A percentile compares a stretch with the other conserved stretches of the same genome.
phyloP scores from a whole-genome alignment of 495 filamentous ascomycete species.

The Lepraria neglecta region DNA sequence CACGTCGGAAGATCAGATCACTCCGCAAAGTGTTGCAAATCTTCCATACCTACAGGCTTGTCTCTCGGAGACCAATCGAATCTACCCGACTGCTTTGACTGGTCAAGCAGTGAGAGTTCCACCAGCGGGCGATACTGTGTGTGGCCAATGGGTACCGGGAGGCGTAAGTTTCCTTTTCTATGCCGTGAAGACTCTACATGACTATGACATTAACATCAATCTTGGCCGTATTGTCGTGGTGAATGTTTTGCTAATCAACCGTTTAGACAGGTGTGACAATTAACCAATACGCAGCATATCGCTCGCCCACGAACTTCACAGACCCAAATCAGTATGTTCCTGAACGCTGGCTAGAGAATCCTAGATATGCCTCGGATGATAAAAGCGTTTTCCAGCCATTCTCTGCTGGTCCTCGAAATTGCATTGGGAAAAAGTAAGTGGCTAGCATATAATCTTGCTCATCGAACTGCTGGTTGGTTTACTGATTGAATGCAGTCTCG shows the following conservation, averaged over 20 bases:
- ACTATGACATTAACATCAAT: too few relatives aligned
- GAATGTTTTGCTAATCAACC: neutral
- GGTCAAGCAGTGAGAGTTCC: slow-evolving; percentile 43
- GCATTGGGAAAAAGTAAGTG: slow-evolving; percentile 27
- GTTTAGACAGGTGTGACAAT: slow-evolving; percentile 34
- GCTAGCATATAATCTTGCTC: too few relatives aligned
- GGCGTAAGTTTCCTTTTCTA: slow-evolving; percentile 6
- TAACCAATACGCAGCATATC: slow-evolving; percentile 38
- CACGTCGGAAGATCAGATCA: slow-evolving; percentile 33
- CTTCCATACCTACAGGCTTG: slow-evolving; percentile 46
- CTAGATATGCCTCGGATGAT: slow-evolving; percentile 15
- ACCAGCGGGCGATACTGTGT: slow-evolving; percentile 32
- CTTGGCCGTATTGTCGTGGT: neutral
- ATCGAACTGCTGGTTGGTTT: too few relatives aligned
- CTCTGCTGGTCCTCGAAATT: slow-evolving; percentile 21
- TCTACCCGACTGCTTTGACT: slow-evolving; percentile 48
- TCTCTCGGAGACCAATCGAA: slow-evolving; percentile 48
- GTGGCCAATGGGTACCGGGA: slow-evolving; percentile 19
- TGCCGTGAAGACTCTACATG: neutral
- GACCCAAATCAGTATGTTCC: slow-evolving; percentile 27
- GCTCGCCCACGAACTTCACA: slow-evolving; percentile 27
- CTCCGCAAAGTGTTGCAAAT: slow-evolving; percentile 31
- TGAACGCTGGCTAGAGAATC: slow-evolving; percentile 24
- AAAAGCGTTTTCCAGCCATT: slow-evolving; percentile 21
- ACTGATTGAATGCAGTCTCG: slow-evolving; percentile 33